Percentiles rank a stretch among this genome's conserved stretches.
These are phyloP conservation scores for Populus pruinosa DNA, from an alignment of 345 rosid genomes.

Conservation along the genomic window DNA sequence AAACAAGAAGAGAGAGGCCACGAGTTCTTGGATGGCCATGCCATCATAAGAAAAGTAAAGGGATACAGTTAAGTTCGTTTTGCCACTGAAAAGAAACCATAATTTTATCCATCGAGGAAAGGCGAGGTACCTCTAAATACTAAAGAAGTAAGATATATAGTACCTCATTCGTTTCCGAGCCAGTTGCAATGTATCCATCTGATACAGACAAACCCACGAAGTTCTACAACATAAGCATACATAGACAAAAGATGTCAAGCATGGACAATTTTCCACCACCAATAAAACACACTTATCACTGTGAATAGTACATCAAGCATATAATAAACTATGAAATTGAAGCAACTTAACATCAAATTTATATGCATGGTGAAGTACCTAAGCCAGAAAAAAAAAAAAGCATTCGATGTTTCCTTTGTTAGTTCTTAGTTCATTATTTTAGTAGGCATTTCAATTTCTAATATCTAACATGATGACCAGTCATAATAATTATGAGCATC, in stretches of 20 bases:
- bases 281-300: background rate
- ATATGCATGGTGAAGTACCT: background rate
- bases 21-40: background rate
- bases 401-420: background rate
- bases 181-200: constrained; percentile 96
- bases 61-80: background rate
- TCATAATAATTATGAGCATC: background rate
- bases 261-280: background rate
- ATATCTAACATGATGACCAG: background rate
- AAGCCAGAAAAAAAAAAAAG: background rate
- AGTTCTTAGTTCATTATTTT: background rate
- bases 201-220: constrained; percentile 92
- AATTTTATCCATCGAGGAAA: background rate
- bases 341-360: background rate
- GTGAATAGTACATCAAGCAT: background rate
- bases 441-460: background rate
- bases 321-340: background rate
- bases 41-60: background rate
- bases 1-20: background rate
- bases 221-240: constrained; percentile 53
- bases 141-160: background rate
- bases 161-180: constrained; percentile 99
- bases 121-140: background rate
- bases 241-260: background rate
- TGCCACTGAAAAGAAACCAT: background rate